Conservation (phyloP, 257 asterid species). For the Gynochthodes officinalis region DNA sequence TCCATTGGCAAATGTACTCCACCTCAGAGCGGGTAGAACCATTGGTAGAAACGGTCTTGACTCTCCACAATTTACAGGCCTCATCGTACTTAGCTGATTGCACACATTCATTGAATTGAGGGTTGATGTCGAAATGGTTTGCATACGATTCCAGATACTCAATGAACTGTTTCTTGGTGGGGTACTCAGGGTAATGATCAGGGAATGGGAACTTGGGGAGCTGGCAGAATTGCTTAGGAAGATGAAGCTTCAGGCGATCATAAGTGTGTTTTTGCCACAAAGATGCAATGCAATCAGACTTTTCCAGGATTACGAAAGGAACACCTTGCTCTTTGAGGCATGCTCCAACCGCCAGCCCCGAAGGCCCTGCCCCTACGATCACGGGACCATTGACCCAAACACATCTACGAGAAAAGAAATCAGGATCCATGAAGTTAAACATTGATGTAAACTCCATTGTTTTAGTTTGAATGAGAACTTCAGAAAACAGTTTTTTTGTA, state of each 20-base stretch:
- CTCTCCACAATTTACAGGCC: conserved; percentile 61
- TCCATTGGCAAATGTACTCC: conserved; percentile 83
- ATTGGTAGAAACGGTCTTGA: conserved; percentile 33
- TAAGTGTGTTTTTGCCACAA: conserved; percentile 88
- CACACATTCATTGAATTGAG: conserved; percentile 68
- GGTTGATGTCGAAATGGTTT: conserved; percentile 44
- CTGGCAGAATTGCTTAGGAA: conserved; percentile 79
- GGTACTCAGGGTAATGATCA: conserved; percentile 76
- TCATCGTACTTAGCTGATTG: conserved; percentile 76
- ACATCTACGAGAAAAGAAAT: conserved; percentile 47
- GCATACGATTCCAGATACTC: conserved; percentile 71
- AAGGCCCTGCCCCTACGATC: conserved; percentile 90
- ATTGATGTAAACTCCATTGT: conserved; percentile 23
- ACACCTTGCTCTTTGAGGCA: conserved; percentile 67
- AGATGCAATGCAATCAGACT: conserved; percentile 84
- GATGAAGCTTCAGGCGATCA: conserved; percentile 79
- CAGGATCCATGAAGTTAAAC: conserved; percentile 48
- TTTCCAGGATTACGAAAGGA: conserved; percentile 64
- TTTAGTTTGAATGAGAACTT: not conserved
- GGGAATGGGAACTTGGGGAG: conserved; percentile 71
- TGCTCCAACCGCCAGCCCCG: conserved; percentile 92
- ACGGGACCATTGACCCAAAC: conserved; percentile 90
- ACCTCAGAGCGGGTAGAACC: conserved; percentile 38
- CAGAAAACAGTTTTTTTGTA: not conserved
- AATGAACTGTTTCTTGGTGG: conserved; percentile 63